A percentile compares a stretch with the other conserved stretches of the same genome.
These are phyloP conservation scores for Pseudoperonospora humuli DNA, from an alignment of 352 stramenopile genomes.

Conservation along the genomic window DNA sequence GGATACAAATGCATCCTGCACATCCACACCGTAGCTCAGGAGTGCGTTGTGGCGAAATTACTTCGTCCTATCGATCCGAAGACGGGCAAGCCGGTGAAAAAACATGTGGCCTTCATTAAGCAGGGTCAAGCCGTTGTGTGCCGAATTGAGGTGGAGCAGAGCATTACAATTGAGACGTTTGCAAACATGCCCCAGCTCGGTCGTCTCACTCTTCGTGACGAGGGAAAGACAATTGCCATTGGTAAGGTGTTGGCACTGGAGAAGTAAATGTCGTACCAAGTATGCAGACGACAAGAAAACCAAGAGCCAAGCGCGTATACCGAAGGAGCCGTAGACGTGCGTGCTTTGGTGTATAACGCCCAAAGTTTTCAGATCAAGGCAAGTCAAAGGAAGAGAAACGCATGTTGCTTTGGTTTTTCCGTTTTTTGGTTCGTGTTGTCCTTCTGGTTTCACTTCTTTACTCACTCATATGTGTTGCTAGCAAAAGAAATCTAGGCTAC, in stretches of 20 bases:
- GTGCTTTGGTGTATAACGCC: not conserved
- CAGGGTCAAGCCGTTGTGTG: conserved; percentile 91
- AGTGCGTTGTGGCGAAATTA: conserved; percentile 91
- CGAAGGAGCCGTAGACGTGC: not conserved
- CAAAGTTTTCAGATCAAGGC: not conserved
- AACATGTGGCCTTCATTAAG: conserved; percentile 94
- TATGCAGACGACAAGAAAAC: not conserved
- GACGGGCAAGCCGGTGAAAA: conserved; percentile 88
- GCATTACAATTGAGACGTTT: conserved; percentile 94
- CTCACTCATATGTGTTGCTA: not conserved
- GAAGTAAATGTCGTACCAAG: conserved; percentile 33
- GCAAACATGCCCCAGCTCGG: conserved; percentile 93
- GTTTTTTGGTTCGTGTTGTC: not conserved
- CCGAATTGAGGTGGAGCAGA: conserved; percentile 89
- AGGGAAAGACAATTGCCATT: conserved; percentile 99
- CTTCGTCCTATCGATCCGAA: conserved; percentile 83
- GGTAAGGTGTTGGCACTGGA: conserved; percentile 95
- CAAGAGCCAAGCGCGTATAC: not conserved
- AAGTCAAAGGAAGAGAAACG: conserved; percentile 5
- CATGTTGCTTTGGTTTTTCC: conserved; percentile 14
- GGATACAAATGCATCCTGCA: conserved; percentile 98
- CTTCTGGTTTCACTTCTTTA: not conserved
- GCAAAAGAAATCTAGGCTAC: conserved; percentile 9
- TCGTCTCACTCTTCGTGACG: conserved; percentile 95
- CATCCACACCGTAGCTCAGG: conserved; percentile 94